Conservation (phyloP, 768 basidiomycete species). For the Russula earlei region DNA sequence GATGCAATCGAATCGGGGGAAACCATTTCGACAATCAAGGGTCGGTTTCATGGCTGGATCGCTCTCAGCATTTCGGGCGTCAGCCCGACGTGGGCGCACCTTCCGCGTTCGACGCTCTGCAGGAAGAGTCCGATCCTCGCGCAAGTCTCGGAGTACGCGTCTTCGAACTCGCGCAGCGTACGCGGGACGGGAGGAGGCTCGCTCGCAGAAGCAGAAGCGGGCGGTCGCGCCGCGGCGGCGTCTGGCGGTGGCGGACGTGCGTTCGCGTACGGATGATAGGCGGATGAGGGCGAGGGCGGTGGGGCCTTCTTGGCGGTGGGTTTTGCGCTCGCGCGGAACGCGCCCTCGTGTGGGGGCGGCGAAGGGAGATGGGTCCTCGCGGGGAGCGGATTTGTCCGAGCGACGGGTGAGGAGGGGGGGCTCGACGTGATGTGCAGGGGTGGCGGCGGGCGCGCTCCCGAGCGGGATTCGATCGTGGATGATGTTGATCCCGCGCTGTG, state of each 20-base stretch:
- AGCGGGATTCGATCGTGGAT: neutral
- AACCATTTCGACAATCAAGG: too few species aligned
- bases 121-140: slow-evolving; percentile 1
- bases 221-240: too few species aligned
- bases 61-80: slow-evolving; percentile 2
- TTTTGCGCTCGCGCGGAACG: neutral
- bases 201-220: neutral
- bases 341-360: neutral
- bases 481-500: neutral
- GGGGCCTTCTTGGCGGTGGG: too few species aligned
- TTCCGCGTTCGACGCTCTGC: neutral
- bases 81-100: neutral
- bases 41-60: neutral
- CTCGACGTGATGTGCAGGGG: neutral
- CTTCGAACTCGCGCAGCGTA: slow-evolving; percentile 6
- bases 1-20: too few species aligned
- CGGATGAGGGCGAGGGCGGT: neutral
- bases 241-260: too few species aligned
- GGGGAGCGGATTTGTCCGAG: neutral
- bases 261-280: too few species aligned
- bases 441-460: neutral
- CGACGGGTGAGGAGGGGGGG: neutral
- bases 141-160: slow-evolving; percentile 4
- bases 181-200: neutral
- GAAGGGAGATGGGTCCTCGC: neutral